These are phyloP conservation scores for Dendryphion nanum DNA, from an alignment of 2,329 filamentous ascomycete species.

Conservation along the genomic window DNA sequence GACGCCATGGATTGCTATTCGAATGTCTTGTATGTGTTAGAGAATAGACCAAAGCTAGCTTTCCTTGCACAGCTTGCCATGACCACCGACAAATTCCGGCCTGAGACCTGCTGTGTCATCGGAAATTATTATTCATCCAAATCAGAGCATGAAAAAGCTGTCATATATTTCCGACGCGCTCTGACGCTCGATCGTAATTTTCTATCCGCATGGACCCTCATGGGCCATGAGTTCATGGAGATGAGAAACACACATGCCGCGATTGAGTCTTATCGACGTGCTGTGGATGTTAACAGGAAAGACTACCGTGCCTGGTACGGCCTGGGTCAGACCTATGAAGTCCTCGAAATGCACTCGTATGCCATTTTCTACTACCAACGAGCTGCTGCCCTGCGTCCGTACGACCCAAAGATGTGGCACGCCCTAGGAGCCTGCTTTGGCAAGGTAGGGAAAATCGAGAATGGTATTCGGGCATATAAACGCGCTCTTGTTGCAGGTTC, in stretches of 20 bases:
- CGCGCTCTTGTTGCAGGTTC: slow-evolving; percentile 85
- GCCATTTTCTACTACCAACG: slow-evolving; percentile 97
- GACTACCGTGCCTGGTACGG: slow-evolving; percentile 99
- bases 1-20: slow-evolving; percentile 95
- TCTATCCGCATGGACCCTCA: slow-evolving; percentile 93
- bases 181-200: slow-evolving; percentile 87
- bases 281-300: slow-evolving; percentile 91
- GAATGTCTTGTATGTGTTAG: slow-evolving; percentile 94
- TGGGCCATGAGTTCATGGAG: slow-evolving; percentile 98
- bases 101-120: slow-evolving; percentile 93
- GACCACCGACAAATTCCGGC: slow-evolving; percentile 89
- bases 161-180: slow-evolving; percentile 94
- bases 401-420: slow-evolving; percentile 99
- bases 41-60: slow-evolving; percentile 80
- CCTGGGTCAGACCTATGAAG: slow-evolving; percentile 93
- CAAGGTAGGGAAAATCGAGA: slow-evolving; percentile 81
- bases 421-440: slow-evolving; percentile 90
- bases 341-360: slow-evolving; percentile 97
- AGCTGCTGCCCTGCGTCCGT: slow-evolving; percentile 86
- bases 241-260: slow-evolving; percentile 98
- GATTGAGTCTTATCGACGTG: slow-evolving; percentile 93
- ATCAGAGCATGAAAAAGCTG: slow-evolving; percentile 94
- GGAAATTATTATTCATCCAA: slow-evolving; percentile 96
- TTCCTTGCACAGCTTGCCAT: slow-evolving; percentile 91
- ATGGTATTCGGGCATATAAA: slow-evolving; percentile 94